These are phyloP conservation scores for Penicillium canariense DNA, from an alignment of 495 filamentous ascomycete species.

Conservation along the genomic window DNA sequence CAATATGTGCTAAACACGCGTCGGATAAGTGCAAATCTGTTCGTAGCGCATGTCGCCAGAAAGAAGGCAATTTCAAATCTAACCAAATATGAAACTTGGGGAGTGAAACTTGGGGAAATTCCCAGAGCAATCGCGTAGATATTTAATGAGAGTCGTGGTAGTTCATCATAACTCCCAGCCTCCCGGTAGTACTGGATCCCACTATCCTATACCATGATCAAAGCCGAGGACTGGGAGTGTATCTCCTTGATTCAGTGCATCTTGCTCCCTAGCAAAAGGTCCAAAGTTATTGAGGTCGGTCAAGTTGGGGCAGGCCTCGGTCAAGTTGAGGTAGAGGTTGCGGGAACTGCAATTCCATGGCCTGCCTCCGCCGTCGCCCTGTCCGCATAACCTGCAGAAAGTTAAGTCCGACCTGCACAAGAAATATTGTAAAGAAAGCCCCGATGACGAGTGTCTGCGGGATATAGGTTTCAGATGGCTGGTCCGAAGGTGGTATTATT, in stretches of 20 bases:
- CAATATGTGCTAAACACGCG: no score
- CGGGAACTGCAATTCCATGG: constrained; percentile 26
- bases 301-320: constrained; percentile 15
- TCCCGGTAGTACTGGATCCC: not conserved
- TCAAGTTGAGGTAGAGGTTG: constrained; percentile 22
- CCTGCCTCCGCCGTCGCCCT: constrained; percentile 26
- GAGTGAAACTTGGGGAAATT: no score
- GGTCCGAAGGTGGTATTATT: not conserved
- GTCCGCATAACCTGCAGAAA: constrained; percentile 30
- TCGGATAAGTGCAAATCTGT: not conserved
- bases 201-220: not conserved
- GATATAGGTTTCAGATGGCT: constrained; percentile 27
- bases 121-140: not conserved
- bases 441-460: constrained; percentile 38
- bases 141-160: not conserved
- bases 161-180: not conserved
- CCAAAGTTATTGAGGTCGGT: constrained; percentile 9
- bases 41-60: not conserved
- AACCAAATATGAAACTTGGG: not conserved
- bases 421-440: constrained; percentile 35
- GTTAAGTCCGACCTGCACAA: constrained; percentile 35
- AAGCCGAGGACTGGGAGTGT: not conserved
- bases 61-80: not conserved
- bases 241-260: constrained; percentile 19
- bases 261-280: not conserved